Evolutionary conservation across 768 basidiomycete genomes (phyloP).

Genomic region (Kockovaella imperatae): DNA sequence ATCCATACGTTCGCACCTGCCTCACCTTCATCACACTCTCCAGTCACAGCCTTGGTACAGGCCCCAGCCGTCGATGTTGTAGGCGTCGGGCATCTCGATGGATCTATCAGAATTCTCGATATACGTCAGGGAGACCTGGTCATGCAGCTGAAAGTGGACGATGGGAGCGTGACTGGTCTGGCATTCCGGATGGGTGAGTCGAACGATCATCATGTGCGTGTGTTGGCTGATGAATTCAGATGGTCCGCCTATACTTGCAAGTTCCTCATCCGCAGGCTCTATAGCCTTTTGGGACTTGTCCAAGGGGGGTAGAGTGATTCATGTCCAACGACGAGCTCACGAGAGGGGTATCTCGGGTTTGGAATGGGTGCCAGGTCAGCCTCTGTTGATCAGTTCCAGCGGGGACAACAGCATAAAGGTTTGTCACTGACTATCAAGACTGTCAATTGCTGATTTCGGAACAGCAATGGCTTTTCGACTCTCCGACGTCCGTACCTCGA

Average conservation of each 20-base stretch:
- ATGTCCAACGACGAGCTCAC: conserved; percentile 80
- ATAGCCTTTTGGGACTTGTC: conserved; percentile 91
- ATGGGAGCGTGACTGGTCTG: conserved; percentile 64
- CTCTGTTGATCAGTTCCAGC: conserved; percentile 77
- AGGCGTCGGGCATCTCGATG: conserved; percentile 82
- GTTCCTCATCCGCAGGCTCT: conserved; percentile 76
- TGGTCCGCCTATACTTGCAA: conserved; percentile 78
- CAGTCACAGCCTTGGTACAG: conserved; percentile 74
- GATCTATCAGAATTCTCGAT: conserved; percentile 82
- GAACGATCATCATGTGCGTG: background rate
- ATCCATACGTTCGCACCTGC: conserved; percentile 68
- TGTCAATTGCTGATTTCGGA: background rate
- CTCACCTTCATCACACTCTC: conserved; percentile 47
- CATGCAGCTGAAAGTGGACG: conserved; percentile 84
- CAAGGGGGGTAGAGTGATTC: conserved; percentile 68
- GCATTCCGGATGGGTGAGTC: conserved; percentile 75
- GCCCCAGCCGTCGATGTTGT: conserved; percentile 94
- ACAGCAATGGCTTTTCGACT: conserved; percentile 97
- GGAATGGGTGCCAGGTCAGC: conserved; percentile 90
- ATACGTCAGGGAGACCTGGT: conserved; percentile 81
- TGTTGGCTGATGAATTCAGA: conserved; percentile 49
- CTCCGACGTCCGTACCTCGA: conserved; percentile 73
- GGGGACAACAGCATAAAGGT: conserved; percentile 96
- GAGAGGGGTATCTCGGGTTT: conserved; percentile 72
- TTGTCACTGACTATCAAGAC: conserved; percentile 8